Conservation (phyloP, 129 eudicot species). For the Helichrysum umbraculigerum region DNA sequence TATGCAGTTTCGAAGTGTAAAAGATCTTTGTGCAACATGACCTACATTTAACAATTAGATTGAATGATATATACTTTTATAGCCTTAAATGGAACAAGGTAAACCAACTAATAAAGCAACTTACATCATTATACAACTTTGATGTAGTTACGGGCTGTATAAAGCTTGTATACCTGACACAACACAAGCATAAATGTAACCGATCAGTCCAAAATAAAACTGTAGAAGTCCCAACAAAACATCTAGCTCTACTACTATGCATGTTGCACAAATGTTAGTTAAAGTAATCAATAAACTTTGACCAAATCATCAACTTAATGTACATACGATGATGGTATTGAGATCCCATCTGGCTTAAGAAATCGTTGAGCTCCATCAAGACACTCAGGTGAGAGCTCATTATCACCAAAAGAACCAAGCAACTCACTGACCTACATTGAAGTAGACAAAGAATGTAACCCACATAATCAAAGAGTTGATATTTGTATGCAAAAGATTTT, state of each 20-base stretch:
- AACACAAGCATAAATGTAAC: conserved; percentile 5
- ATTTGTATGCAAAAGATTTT: background rate
- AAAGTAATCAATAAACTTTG: background rate
- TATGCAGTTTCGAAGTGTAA: conserved; percentile 93
- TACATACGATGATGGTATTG: conserved; percentile 96
- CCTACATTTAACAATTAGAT: conserved; percentile 41
- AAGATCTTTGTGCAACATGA: conserved; percentile 85
- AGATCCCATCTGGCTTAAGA: conserved; percentile 87
- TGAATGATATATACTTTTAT: background rate
- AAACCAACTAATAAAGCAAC: conserved; percentile 1
- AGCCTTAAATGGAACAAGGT: background rate
- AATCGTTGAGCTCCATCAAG: conserved; percentile 97
- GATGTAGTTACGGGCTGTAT: conserved; percentile 88
- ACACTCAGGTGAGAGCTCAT: conserved; percentile 97
- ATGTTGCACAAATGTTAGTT: background rate
- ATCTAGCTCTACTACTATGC: background rate
- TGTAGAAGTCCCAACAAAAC: background rate
- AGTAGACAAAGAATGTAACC: background rate
- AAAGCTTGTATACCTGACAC: conserved; percentile 85
- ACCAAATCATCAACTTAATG: conserved; percentile 3
- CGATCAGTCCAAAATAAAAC: background rate
- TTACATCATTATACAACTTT: conserved; percentile 81
- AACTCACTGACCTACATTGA: conserved; percentile 82
- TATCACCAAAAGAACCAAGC: conserved; percentile 98
- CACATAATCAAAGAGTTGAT: background rate